Percentiles rank a stretch among this genome's conserved stretches.
phyloP scores from a whole-genome alignment of 495 filamentous ascomycete genomes.

The Hypoxylon crocopeplum region DNA sequence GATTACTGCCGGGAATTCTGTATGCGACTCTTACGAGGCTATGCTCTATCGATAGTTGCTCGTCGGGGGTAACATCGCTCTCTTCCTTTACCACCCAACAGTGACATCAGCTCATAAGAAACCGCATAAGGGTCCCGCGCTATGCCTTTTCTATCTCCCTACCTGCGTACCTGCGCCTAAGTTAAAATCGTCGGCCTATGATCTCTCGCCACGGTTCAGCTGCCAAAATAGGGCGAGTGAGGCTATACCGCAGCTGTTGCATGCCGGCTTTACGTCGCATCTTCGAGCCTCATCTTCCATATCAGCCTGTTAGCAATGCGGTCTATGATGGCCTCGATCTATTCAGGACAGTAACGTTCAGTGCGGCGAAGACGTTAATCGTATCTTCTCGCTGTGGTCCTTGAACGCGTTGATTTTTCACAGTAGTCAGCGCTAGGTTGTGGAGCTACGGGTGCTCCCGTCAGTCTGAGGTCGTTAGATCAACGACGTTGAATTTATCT shows the following conservation, averaged over 20 bases:
- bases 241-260: conserved; percentile 24
- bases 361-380: neutral
- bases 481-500: conserved; percentile 7
- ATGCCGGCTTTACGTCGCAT: conserved; percentile 10
- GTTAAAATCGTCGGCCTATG: conserved; percentile 16
- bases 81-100: conserved; percentile 7
- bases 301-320: neutral
- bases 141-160: conserved; percentile 24
- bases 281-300: conserved; percentile 14
- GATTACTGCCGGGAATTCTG: conserved; percentile 21
- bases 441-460: conserved; percentile 32
- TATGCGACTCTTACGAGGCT: conserved; percentile 28
- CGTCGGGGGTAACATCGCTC: conserved; percentile 3
- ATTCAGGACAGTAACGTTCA: neutral
- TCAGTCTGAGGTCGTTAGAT: conserved; percentile 15
- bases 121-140: neutral
- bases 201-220: conserved; percentile 25
- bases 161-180: conserved; percentile 12
- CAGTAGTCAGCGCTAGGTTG: conserved; percentile 18
- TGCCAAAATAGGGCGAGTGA: conserved; percentile 32
- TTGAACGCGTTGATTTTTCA: neutral
- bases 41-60: conserved; percentile 23
- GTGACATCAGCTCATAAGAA: conserved; percentile 22
- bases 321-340: neutral
- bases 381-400: neutral